Percentiles rank a stretch among this genome's conserved stretches.
Evolutionary conservation across 305 asterid genomes (phyloP).

Genomic region (Fraxinus sp.): DNA sequence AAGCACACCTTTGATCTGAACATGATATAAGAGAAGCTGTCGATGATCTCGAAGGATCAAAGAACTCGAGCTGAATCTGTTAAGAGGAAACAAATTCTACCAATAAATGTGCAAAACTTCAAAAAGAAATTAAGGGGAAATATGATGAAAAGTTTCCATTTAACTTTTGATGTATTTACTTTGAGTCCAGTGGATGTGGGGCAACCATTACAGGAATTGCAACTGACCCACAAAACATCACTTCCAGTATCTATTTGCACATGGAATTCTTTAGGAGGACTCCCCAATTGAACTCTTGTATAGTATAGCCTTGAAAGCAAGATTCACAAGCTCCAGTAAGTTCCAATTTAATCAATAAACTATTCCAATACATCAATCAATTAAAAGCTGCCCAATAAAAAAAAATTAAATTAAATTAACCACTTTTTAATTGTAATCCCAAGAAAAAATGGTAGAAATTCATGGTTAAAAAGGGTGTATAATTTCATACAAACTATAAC

Average conservation of each 20-base stretch:
- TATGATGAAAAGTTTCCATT: not conserved
- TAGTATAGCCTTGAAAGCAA: slow-evolving; percentile 66
- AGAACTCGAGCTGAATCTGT: slow-evolving; percentile 84
- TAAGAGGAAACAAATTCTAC: slow-evolving; percentile 4
- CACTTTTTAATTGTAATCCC: not conserved
- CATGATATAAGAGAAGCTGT: slow-evolving; percentile 63
- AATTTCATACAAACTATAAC: not conserved
- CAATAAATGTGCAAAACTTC: not conserved
- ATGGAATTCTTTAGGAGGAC: slow-evolving; percentile 85
- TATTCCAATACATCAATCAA: not conserved
- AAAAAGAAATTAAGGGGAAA: not conserved
- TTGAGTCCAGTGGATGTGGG: slow-evolving; percentile 92
- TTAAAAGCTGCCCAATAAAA: not conserved
- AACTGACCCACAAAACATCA: slow-evolving; percentile 95
- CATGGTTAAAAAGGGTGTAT: not conserved
- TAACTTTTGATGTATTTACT: slow-evolving; percentile 39
- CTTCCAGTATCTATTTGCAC: slow-evolving; percentile 99
- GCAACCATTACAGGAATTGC: slow-evolving; percentile 81
- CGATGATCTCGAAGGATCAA: slow-evolving; percentile 72
- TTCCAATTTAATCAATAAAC: not conserved
- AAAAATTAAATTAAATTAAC: not conserved
- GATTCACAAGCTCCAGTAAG: slow-evolving; percentile 4
- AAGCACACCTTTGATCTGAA: slow-evolving; percentile 75
- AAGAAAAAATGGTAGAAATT: not conserved
- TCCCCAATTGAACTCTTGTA: slow-evolving; percentile 79